phyloP scores from a whole-genome alignment of 257 asterid genomes.

The Voacanga thouarsii region DNA sequence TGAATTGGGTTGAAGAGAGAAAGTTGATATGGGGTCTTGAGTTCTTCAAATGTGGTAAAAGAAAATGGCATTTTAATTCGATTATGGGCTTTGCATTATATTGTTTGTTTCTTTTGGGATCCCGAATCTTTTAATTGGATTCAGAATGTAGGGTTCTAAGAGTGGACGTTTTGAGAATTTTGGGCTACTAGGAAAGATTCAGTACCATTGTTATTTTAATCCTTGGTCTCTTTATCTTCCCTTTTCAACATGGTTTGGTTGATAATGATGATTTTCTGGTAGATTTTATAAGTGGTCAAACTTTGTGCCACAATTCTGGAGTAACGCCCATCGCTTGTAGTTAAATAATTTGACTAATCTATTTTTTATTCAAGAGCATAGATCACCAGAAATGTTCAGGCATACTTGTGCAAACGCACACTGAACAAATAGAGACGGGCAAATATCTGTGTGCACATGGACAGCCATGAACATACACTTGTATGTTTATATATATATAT shows the following conservation, averaged over 20 bases:
- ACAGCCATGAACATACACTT: too few relatives aligned
- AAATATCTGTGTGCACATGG: background rate
- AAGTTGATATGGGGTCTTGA: too few relatives aligned
- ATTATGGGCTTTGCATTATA: too few relatives aligned
- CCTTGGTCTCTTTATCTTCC: background rate
- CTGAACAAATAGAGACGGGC: background rate
- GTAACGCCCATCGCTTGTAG: background rate
- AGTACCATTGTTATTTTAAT: background rate
- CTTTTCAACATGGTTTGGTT: background rate
- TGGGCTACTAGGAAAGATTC: slow-evolving; percentile 1
- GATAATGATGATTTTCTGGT: background rate
- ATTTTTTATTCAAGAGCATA: background rate
- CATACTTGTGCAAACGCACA: background rate
- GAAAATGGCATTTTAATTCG: too few relatives aligned
- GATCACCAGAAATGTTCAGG: background rate
- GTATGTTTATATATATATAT: background rate
- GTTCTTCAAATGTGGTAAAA: too few relatives aligned
- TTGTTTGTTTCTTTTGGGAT: too few relatives aligned
- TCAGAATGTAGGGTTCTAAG: background rate
- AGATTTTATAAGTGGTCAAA: background rate
- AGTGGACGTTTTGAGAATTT: background rate
- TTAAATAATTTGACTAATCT: background rate
- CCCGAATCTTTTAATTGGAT: background rate
- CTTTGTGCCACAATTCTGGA: background rate
- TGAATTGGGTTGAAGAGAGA: too few relatives aligned